phyloP scores from a whole-genome alignment of 2,329 filamentous ascomycete species.

The Calonectria crousiana region DNA sequence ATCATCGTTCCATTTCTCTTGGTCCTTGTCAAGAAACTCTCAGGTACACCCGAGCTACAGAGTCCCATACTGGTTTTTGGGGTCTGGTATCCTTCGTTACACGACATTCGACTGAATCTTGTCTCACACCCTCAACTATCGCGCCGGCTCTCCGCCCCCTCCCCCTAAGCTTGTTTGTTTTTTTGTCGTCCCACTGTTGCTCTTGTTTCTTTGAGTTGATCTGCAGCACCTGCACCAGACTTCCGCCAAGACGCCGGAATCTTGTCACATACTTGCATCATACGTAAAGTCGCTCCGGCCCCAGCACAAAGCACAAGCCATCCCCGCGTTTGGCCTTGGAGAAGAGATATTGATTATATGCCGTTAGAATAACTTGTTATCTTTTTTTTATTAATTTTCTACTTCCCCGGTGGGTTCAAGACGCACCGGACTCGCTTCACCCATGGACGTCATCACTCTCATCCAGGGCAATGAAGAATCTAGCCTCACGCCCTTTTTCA shows the following conservation, averaged over 20 bases:
- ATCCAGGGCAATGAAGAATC: conserved; percentile 37
- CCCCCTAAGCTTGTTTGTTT: background rate
- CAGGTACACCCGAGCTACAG: background rate
- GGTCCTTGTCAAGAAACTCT: background rate
- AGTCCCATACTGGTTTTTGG: conserved; percentile 25
- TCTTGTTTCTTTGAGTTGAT: background rate
- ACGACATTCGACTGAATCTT: background rate
- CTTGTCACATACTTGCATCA: background rate
- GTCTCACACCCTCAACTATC: background rate
- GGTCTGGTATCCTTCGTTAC: background rate
- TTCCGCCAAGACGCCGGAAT: background rate
- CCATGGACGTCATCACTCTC: conserved; percentile 39
- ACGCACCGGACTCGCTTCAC: background rate
- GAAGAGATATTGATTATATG: conserved; percentile 1
- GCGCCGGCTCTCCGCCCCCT: background rate
- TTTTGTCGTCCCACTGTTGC: background rate
- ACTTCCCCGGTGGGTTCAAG: conserved; percentile 15
- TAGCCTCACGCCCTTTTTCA: conserved; percentile 34
- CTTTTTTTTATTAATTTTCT: background rate
- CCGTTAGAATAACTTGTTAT: background rate
- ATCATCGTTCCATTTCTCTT: background rate
- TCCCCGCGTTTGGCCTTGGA: background rate
- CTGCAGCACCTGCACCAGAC: background rate
- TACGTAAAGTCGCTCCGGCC: conserved; percentile 21
- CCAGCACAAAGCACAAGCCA: background rate